Conservation (phyloP, 495 filamentous ascomycete genomes). For the Tuber umbilicatum region DNA sequence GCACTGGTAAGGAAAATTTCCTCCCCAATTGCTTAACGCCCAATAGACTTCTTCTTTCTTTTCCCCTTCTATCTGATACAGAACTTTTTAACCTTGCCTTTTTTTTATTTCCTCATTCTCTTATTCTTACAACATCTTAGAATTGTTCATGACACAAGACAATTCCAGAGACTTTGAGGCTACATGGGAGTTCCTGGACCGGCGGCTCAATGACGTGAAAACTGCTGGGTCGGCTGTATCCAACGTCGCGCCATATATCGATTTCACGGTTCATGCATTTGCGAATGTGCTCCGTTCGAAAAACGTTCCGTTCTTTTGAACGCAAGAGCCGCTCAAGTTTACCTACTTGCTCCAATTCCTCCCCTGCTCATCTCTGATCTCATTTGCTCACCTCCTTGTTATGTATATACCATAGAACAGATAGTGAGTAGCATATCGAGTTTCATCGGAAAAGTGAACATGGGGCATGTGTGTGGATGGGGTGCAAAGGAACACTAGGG, state of each 20-base stretch:
- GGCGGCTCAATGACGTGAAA: slow-evolving; percentile 64
- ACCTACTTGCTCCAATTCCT: background rate
- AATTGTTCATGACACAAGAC: slow-evolving; percentile 92
- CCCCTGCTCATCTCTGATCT: background rate
- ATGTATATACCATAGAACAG: background rate
- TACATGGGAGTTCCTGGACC: slow-evolving; percentile 70
- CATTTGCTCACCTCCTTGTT: background rate
- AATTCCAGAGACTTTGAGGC: slow-evolving; percentile 57
- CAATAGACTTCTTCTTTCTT: background rate
- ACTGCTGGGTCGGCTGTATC: slow-evolving; percentile 54
- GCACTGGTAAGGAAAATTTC: slow-evolving; percentile 45
- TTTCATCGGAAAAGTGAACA: background rate
- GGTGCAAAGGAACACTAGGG: background rate
- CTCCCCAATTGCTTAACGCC: background rate
- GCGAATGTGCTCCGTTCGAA: slow-evolving; percentile 60
- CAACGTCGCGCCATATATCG: slow-evolving; percentile 63
- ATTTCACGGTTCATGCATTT: slow-evolving; percentile 63
- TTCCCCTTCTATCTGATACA: background rate
- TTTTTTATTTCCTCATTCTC: slow-evolving; percentile 8
- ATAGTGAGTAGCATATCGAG: background rate
- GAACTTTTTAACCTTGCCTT: background rate
- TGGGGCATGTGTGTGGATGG: background rate
- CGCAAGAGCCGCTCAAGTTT: background rate
- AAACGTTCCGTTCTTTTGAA: slow-evolving; percentile 45
- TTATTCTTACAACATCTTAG: slow-evolving; percentile 37